phyloP scores from a whole-genome alignment of 2,329 filamentous ascomycete species.

The Grosmannia huntii region DNA sequence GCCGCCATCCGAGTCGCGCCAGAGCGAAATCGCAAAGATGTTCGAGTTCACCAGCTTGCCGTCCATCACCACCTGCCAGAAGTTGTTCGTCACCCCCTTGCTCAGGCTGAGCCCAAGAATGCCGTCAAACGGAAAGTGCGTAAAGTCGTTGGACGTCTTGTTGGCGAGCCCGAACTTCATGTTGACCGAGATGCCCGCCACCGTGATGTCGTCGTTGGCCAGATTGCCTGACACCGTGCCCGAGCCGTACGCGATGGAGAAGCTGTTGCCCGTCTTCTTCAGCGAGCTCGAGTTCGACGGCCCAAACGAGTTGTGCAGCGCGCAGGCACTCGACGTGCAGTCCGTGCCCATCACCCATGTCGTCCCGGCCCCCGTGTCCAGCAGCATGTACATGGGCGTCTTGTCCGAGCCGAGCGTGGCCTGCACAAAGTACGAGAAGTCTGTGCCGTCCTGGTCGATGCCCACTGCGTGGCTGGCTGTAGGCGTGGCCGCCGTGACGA shows the following conservation, averaged over 20 bases:
- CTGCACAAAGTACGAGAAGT: constrained; percentile 52
- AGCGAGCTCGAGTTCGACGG: constrained; percentile 51
- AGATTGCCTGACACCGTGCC: constrained; percentile 57
- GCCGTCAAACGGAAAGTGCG: constrained; percentile 72
- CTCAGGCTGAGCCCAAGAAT: constrained; percentile 67
- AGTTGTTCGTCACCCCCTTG: constrained; percentile 46
- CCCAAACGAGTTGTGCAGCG: constrained; percentile 58
- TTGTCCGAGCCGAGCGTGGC: constrained; percentile 41
- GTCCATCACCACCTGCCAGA: constrained; percentile 49
- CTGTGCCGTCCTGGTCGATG: constrained; percentile 50
- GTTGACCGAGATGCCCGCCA: constrained; percentile 51
- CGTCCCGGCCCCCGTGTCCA: constrained; percentile 56
- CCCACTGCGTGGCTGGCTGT: constrained; percentile 36
- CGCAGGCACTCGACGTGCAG: constrained; percentile 56
- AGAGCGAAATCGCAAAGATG: constrained; percentile 59
- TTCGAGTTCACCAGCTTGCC: constrained; percentile 47
- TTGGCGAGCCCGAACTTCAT: constrained; percentile 63
- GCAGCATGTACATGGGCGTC: constrained; percentile 45
- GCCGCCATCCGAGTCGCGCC: constrained; percentile 53
- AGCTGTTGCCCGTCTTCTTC: constrained; percentile 37
- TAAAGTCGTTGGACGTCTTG: constrained; percentile 61
- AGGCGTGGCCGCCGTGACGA: constrained; percentile 33
- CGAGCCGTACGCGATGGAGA: constrained; percentile 63
- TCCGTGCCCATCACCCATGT: constrained; percentile 71
- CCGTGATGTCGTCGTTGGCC: constrained; percentile 50